Base-by-base conservation (phyloP, 2,329 filamentous ascomycete genomes). In the Cordyceps pruinosa region DNA sequence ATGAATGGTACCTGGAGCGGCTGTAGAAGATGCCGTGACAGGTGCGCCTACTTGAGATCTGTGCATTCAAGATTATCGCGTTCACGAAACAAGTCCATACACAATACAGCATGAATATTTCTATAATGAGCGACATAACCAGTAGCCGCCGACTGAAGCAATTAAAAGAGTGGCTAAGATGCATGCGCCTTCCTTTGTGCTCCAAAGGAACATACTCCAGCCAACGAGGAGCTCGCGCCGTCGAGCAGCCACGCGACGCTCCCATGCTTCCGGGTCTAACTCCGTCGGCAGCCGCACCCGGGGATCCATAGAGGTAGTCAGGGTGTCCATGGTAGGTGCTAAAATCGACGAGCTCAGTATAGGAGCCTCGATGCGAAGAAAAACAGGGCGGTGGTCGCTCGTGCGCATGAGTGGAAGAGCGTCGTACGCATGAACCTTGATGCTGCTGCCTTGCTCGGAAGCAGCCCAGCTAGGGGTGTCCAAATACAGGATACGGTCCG, bases 351-450 rank as follows among this genome's bases (percentile, higher is more conserved):
- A 70, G 12, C 70, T 64, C 48, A 83, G 63, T 6, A 90, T 73
- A 1, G 89, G 87, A 17, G 97, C 79, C 0, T 76, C 75, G 8
- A 86, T 77, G 4, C 87, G 82, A 25, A 96, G 76, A 48, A 84
- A 88, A 3, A 97, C 94, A 7, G 91, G 82, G 30, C 90, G 84
- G 72, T 99, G 94, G 69, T 99, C 94, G 55, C 89, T 94, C 9
- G 86, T 89, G n/a, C 82, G 78, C 60, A 95, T 82, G 2, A 95
- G 74, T 1, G 92, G 90, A 28, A 97, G 76, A 17, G 88, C 83
- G 17, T 84, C 79, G 70, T 97, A 97, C 25, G 84, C 76, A 25
- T 74, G 71, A n/a, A 90, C 78, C 8, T 75, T 68, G 35, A 84
- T 73, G 34, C 66, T 64, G 47, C 66, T 19, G 56, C 56, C 42